phyloP scores from a whole-genome alignment of 2,329 filamentous ascomycete genomes.

The Calcarisporium arbuscula region DNA sequence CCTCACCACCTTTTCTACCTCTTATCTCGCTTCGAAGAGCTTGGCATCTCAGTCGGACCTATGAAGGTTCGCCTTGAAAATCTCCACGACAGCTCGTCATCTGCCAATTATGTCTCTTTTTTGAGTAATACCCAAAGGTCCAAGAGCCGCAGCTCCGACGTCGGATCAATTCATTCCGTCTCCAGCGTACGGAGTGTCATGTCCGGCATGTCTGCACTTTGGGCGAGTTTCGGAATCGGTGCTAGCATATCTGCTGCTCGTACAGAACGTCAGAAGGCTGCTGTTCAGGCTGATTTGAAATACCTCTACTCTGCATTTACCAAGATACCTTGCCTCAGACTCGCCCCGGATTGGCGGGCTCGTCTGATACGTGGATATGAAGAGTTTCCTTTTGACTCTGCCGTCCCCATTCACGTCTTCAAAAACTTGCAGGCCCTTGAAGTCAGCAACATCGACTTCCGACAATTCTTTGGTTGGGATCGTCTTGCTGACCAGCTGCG shows the following conservation, averaged over 20 bases:
- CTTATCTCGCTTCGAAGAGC: slow-evolving; percentile 88
- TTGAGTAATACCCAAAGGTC: slow-evolving; percentile 71
- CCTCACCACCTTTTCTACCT: slow-evolving; percentile 97
- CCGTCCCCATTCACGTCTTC: slow-evolving; percentile 92
- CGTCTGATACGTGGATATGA: slow-evolving; percentile 88
- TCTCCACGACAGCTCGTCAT: slow-evolving; percentile 78
- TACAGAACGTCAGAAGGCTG: slow-evolving; percentile 83
- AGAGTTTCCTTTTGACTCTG: slow-evolving; percentile 96
- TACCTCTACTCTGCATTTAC: slow-evolving; percentile 98
- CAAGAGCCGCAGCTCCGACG: slow-evolving; percentile 73
- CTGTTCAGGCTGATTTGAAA: slow-evolving; percentile 79
- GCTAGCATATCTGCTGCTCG: slow-evolving; percentile 74
- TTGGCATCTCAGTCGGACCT: slow-evolving; percentile 82
- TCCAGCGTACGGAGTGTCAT: slow-evolving; percentile 96
- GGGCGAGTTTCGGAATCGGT: slow-evolving; percentile 80
- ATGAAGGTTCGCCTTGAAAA: slow-evolving; percentile 97
- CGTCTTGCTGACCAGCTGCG: slow-evolving; percentile 84
- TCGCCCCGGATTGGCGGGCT: slow-evolving; percentile 90
- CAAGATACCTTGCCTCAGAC: slow-evolving; percentile 86
- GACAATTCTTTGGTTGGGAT: slow-evolving; percentile 97
- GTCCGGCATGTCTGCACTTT: slow-evolving; percentile 91
- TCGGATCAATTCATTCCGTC: slow-evolving; percentile 88
- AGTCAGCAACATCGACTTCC: slow-evolving; percentile 91
- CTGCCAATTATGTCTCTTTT: slow-evolving; percentile 94
- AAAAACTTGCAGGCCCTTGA: slow-evolving; percentile 94